These are phyloP conservation scores for Aleurites moluccanus DNA, from an alignment of 441 rosid genomes.

Conservation along the genomic window DNA sequence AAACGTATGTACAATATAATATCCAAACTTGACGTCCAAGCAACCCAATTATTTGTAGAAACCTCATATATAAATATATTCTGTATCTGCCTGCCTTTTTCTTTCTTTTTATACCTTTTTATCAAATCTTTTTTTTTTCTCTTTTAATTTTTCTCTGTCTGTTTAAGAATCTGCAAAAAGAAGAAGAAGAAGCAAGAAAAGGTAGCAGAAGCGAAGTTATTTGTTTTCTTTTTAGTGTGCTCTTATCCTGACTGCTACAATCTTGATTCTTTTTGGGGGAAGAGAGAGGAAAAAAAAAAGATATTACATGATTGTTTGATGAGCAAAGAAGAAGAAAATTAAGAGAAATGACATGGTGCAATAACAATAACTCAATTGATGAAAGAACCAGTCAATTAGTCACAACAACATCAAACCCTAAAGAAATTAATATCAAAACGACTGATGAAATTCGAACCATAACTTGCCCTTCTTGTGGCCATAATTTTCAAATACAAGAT, in stretches of 20 bases:
- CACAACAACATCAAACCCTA: conserved; percentile 20
- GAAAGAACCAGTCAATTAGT: conserved; percentile 36
- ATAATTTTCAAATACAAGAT: conserved; percentile 47
- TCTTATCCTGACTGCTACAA: neutral
- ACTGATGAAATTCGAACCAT: conserved; percentile 26
- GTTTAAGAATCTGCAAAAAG: conserved; percentile 9
- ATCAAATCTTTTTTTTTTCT: conserved; percentile 10
- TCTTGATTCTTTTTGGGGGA: conserved; percentile 3
- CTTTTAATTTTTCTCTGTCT: conserved; percentile 15
- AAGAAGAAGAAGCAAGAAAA: conserved; percentile 17
- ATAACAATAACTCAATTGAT: conserved; percentile 43
- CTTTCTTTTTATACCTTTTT: conserved; percentile 27
- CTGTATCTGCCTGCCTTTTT: conserved; percentile 18
- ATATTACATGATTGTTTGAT: conserved; percentile 13
- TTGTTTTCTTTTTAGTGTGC: neutral
- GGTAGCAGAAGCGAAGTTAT: conserved; percentile 26
- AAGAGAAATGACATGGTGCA: conserved; percentile 69
- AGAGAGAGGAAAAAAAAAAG: neutral
- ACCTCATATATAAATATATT: neutral
- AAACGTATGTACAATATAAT: conserved; percentile 40
- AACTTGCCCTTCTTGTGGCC: conserved; percentile 90
- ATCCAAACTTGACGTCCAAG: conserved; percentile 78
- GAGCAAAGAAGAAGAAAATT: conserved; percentile 31
- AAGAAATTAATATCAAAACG: conserved; percentile 17
- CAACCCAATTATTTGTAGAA: conserved; percentile 36